phyloP scores from a whole-genome alignment of 441 rosid species.

The Erysimum cheiri region DNA sequence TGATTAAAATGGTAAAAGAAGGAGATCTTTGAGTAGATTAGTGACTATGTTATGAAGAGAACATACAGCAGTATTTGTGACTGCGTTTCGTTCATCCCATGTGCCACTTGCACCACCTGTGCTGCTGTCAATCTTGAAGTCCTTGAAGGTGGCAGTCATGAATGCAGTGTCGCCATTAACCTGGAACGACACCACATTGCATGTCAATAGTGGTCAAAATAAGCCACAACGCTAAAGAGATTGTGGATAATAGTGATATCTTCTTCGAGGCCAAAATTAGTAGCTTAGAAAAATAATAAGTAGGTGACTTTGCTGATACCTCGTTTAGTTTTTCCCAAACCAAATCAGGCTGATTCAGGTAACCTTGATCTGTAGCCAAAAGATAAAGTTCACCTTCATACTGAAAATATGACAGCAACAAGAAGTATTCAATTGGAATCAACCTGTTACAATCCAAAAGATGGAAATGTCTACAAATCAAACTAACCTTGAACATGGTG shows the following conservation, averaged over 20 bases:
- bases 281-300: background rate
- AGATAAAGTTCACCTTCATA: constrained; percentile 97
- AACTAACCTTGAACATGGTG: constrained; percentile 97
- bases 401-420: constrained; percentile 54
- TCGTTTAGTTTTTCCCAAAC: constrained; percentile 98
- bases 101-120: constrained; percentile 58
- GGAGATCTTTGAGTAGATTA: background rate
- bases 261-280: background rate
- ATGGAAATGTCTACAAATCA: constrained; percentile 19
- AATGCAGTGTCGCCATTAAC: constrained; percentile 94
- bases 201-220: constrained; percentile 21
- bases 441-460: constrained; percentile 7
- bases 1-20: constrained; percentile 25
- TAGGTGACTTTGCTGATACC: constrained; percentile 52
- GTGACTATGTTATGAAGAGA: constrained; percentile 25
- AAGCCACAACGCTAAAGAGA: background rate
- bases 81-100: constrained; percentile 86
- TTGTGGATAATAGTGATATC: background rate
- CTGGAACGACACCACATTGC: constrained; percentile 55
- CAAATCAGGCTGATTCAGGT: constrained; percentile 87
- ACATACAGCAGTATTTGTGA: constrained; percentile 54
- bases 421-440: constrained; percentile 12
- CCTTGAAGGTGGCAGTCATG: constrained; percentile 89
- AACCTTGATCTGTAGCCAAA: constrained; percentile 99
- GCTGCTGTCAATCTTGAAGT: constrained; percentile 77